Base-by-base conservation (phyloP, 2,329 filamentous ascomycete genomes). In the Cytospora piceae region DNA sequence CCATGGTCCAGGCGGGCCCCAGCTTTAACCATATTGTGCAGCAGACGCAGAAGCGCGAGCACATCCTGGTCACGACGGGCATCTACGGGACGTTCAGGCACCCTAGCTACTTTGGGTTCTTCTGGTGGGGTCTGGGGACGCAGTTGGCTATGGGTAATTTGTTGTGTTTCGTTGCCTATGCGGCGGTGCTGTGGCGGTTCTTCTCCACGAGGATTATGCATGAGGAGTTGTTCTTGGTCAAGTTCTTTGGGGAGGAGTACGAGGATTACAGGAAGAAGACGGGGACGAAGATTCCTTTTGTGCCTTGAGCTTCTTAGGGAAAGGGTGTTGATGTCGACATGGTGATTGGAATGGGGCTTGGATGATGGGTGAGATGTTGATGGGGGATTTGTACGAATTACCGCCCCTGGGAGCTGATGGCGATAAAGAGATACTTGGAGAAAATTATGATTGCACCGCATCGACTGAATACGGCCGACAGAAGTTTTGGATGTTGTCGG, bases 61-160 rank as follows among this genome's bases (percentile, higher is more conserved):
- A 99, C 76, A 82, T 82, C 56, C 84, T 99, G n/a, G 91, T 99
- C 3, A 96, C 90, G 0, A 82, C 81, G 32, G 95, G 95, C 0
- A 80, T 98, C 39, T 99, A 98, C 76, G 80, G 81, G 9, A 76
- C 85, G 54, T 80, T 96, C 61, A 83, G 95, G 29, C 95, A 99
- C 77, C 95, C 95, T 15, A 91, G 90, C 66, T 99, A 99, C 78
- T 97, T 98, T 80, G 95, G 94, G 4, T 99, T 97, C 81, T 99
- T 97, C 78, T 98, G 93, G 88, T 99, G 94, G 94, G 93, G 92
- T 0, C 74, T 98, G n/a, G 95, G 95, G 6, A 97, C 94, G 15
- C 95, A 99, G 81, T 74, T 98, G 53, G 87, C 96, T 63, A 82
- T 97, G 69, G 94, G 94, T 22, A 99, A 99, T 77, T 78, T 85